Evolutionary conservation across 768 basidiomycete genomes (phyloP), one percentile per base, ranked within the genome.

Genomic region (Suillus alpinus): DNA sequence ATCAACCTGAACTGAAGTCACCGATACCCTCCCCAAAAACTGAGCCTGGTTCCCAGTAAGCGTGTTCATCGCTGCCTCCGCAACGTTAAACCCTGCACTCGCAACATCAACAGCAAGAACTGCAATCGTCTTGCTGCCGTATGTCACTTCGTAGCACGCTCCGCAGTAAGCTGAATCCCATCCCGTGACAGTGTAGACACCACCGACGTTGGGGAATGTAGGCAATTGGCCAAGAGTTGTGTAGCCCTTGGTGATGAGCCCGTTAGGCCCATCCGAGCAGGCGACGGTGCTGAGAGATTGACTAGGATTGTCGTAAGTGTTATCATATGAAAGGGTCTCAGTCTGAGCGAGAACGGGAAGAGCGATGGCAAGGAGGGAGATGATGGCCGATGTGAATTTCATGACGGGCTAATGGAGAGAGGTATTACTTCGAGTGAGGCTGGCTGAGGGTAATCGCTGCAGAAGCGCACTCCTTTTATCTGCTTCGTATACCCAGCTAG

Each of bases 61-160:
- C 14, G 64, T 66, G 62, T 86, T 80, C 83, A 87, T 82, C n/a
- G 85, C 84, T 23, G 66, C 71, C 63, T 78, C 65, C 0, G 83
- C 79, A 32, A 86, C 69, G 59, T 82, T 83, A 65, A 83, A 85
- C 7, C 77, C 80, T 0, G 63, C 62, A 2, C 4, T 31, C 10
- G 66, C 63, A 18, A 52, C 51, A 43, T 76, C 77, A 10, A 77
- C 66, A 6, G 74, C 76, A 58, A 73, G 59, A 4, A 69, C 52
- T 14, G 20, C 1, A 43, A 77, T 43, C 1, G 63, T 67, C 5
- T 3, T 64, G 34, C n/a, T 50, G 3, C 49, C 57, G 41, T 72
- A 75, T 4, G 70, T 76, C 58, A 75, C 43, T 1, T 66, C 3
- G 56, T 71, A 75, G 41, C 74, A 77, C n/a, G 69, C 70, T 6